phyloP scores from a whole-genome alignment of 306 rosid species.

The Alnus rubra region DNA sequence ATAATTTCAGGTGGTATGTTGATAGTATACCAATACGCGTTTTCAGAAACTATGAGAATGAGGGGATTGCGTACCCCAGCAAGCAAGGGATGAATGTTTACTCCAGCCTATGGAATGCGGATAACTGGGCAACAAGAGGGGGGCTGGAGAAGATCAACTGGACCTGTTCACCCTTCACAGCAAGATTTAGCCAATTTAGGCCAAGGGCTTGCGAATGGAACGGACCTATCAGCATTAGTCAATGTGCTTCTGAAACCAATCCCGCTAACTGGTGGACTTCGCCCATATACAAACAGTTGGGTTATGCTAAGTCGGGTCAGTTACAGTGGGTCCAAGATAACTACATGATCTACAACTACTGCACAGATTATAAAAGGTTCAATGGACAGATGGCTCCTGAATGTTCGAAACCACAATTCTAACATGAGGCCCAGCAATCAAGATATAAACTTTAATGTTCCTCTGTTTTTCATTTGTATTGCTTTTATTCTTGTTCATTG shows the following conservation, averaged over 20 bases:
- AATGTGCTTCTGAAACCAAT: slow-evolving; percentile 46
- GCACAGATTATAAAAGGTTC: slow-evolving; percentile 63
- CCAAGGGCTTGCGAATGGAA: slow-evolving; percentile 77
- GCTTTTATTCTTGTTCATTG: slow-evolving; percentile 20
- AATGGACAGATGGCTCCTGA: slow-evolving; percentile 58
- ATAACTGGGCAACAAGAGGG: slow-evolving; percentile 85
- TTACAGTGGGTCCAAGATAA: slow-evolving; percentile 57
- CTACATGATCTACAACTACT: slow-evolving; percentile 75
- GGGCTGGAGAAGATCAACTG: slow-evolving; percentile 70
- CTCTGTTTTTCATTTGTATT: slow-evolving; percentile 20
- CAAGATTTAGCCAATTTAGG: slow-evolving; percentile 53
- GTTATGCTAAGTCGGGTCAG: slow-evolving; percentile 39
- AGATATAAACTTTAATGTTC: background rate
- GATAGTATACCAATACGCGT: slow-evolving; percentile 75
- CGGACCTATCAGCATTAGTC: slow-evolving; percentile 51
- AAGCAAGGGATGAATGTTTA: slow-evolving; percentile 75
- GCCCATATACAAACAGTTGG: slow-evolving; percentile 45
- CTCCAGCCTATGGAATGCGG: slow-evolving; percentile 76
- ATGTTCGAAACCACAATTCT: slow-evolving; percentile 54
- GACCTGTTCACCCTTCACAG: slow-evolving; percentile 66
- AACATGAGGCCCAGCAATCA: slow-evolving; percentile 10
- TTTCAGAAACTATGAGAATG: slow-evolving; percentile 60
- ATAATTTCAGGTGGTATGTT: slow-evolving; percentile 66
- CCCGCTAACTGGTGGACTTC: slow-evolving; percentile 71
- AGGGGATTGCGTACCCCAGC: slow-evolving; percentile 67